Evolutionary conservation across 306 rosid species (phyloP).

Genomic region (Canavalia gladiata): DNA sequence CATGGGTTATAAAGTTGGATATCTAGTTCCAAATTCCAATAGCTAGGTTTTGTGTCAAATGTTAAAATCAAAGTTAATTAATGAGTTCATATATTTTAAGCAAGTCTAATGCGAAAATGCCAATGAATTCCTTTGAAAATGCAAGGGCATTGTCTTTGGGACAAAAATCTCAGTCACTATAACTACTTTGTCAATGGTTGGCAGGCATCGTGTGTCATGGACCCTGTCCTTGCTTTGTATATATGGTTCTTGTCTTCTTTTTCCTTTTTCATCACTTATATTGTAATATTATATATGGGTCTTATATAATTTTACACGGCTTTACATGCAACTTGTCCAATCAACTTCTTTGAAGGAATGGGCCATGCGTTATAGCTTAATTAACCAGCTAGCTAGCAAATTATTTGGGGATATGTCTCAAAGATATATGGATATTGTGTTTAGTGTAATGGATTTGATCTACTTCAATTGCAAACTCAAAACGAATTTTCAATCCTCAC

Average conservation of each 20-base stretch:
- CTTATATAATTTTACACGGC: constrained; percentile 17
- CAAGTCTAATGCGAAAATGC: background rate
- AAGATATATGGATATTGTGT: background rate
- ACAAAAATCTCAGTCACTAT: background rate
- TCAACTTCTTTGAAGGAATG: constrained; percentile 15
- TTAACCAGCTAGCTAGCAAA: constrained; percentile 2
- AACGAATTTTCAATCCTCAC: constrained; percentile 16
- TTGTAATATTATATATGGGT: background rate
- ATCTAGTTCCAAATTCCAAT: background rate
- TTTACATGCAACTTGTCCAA: constrained; percentile 37
- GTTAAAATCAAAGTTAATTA: background rate
- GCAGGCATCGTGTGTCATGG: constrained; percentile 42
- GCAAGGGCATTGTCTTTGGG: background rate
- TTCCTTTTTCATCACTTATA: constrained; percentile 1
- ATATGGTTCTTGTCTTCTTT: constrained; percentile 32
- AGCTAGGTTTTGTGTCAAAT: background rate
- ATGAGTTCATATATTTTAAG: background rate
- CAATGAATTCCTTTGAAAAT: constrained; percentile 10
- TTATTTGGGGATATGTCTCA: constrained; percentile 39
- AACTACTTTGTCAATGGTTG: constrained; percentile 25
- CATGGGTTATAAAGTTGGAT: background rate
- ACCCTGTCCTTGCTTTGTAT: constrained; percentile 33
- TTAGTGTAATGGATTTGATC: constrained; percentile 44
- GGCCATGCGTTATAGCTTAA: constrained; percentile 34
- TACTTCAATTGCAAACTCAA: constrained; percentile 24